Percentiles rank a stretch among this genome's conserved stretches.
These are phyloP conservation scores for Mallotus repandus DNA, from an alignment of 441 rosid species.

Conservation along the genomic window DNA sequence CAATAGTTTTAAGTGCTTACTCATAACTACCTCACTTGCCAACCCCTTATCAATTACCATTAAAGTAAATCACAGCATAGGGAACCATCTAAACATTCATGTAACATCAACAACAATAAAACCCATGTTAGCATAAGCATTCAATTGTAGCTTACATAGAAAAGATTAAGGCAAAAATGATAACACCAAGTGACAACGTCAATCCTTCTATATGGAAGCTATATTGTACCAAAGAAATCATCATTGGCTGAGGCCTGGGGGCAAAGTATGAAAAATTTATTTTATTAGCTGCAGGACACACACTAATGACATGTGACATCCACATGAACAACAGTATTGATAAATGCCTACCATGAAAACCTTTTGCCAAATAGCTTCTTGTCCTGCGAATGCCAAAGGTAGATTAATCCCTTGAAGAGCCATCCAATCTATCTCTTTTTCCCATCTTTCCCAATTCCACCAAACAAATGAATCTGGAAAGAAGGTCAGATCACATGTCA, in stretches of 20 bases:
- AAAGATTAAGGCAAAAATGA: not conserved
- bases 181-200: not conserved
- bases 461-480: conserved; percentile 85
- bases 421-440: conserved; percentile 99
- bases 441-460: conserved; percentile 99
- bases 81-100: not conserved
- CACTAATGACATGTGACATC: not conserved
- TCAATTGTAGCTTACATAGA: not conserved
- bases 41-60: not conserved
- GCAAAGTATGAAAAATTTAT: not conserved
- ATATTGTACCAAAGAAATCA: not conserved
- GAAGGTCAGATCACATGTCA: conserved; percentile 23
- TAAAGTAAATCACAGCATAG: not conserved
- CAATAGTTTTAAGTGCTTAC: not conserved
- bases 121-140: not conserved
- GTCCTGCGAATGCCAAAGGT: conserved; percentile 95
- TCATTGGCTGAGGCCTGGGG: not conserved
- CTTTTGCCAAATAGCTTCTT: conserved; percentile 93
- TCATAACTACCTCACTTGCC: not conserved
- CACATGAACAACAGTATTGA: not conserved
- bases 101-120: too few relatives aligned
- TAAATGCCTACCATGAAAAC: conserved; percentile 70
- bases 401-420: conserved; percentile 96
- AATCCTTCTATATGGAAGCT: not conserved
- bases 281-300: not conserved